phyloP scores from a whole-genome alignment of 345 rosid species.

The Rhizophora apiculata region DNA sequence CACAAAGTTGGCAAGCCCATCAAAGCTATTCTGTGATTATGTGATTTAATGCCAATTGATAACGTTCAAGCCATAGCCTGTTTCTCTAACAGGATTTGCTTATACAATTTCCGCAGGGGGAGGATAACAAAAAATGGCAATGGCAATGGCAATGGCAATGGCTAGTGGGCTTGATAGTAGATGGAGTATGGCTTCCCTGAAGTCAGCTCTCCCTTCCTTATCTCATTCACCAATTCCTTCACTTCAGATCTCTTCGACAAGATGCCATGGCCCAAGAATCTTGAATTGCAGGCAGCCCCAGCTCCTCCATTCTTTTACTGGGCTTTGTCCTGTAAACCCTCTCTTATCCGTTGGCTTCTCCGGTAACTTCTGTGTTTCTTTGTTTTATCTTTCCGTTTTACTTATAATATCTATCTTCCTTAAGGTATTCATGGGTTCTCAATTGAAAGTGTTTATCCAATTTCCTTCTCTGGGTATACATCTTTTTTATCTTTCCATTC shows the following conservation, averaged over 20 bases:
- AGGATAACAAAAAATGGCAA: background rate
- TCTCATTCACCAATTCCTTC: slow-evolving; percentile 25
- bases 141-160: slow-evolving; percentile 37
- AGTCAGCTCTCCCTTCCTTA: slow-evolving; percentile 61
- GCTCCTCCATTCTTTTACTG: slow-evolving; percentile 45
- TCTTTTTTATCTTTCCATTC: background rate
- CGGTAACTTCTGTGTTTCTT: slow-evolving; percentile 30
- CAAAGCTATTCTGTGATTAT: no score
- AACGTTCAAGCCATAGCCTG: no score
- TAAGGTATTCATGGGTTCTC: no score
- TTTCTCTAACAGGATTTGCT: no score
- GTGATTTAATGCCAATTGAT: no score
- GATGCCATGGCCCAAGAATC: slow-evolving; percentile 20
- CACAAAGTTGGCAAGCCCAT: no score
- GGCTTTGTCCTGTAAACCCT: slow-evolving; percentile 47
- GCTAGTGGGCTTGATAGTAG: slow-evolving; percentile 24
- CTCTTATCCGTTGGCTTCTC: slow-evolving; percentile 48
- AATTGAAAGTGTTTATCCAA: background rate
- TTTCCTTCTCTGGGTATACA: background rate
- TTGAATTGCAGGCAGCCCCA: slow-evolving; percentile 23
- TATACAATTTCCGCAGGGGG: no score
- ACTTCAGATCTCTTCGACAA: slow-evolving; percentile 32
- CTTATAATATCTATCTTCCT: no score
- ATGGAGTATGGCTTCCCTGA: slow-evolving; percentile 70
- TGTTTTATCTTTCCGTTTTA: background rate